Percentiles rank a stretch among this genome's conserved stretches.
Evolutionary conservation across 768 basidiomycete species (phyloP).

Genomic region (Boletellus ananiceps): DNA sequence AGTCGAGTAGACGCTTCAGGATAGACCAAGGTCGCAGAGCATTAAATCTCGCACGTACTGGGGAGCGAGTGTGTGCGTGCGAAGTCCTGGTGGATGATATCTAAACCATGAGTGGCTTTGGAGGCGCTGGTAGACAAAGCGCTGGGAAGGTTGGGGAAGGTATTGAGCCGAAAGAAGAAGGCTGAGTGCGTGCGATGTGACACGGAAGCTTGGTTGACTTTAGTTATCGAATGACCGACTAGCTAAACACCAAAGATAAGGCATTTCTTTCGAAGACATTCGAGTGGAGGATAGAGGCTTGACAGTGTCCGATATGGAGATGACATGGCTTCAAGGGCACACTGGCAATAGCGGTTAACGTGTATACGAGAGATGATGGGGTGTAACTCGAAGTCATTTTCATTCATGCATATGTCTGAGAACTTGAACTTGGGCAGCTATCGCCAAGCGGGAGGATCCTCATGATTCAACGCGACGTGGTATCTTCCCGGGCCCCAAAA

Average conservation of each 20-base stretch:
- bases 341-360: neutral
- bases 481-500: constrained; percentile 50
- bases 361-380: neutral
- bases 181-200: constrained; percentile 84
- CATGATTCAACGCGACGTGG: constrained; percentile 70
- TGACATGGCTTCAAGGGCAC: constrained; percentile 51
- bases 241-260: constrained; percentile 1
- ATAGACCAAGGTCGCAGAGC: constrained; percentile 86
- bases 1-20: constrained; percentile 56
- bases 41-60: constrained; percentile 69
- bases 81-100: constrained; percentile 73
- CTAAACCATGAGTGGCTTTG: constrained; percentile 41
- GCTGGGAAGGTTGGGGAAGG: constrained; percentile 42
- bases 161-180: constrained; percentile 45
- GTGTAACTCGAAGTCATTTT: constrained; percentile 51
- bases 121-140: constrained; percentile 81
- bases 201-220: constrained; percentile 75
- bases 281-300: constrained; percentile 58
- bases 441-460: constrained; percentile 91
- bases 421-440: constrained; percentile 74
- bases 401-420: constrained; percentile 73
- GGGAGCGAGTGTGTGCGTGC: constrained; percentile 77
- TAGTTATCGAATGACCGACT: constrained; percentile 72
- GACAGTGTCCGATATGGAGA: constrained; percentile 88
- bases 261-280: constrained; percentile 70